Evolutionary conservation across 768 basidiomycete species (phyloP), one percentile per base, ranked within the genome.

Genomic region (Fomitopsis serialis): DNA sequence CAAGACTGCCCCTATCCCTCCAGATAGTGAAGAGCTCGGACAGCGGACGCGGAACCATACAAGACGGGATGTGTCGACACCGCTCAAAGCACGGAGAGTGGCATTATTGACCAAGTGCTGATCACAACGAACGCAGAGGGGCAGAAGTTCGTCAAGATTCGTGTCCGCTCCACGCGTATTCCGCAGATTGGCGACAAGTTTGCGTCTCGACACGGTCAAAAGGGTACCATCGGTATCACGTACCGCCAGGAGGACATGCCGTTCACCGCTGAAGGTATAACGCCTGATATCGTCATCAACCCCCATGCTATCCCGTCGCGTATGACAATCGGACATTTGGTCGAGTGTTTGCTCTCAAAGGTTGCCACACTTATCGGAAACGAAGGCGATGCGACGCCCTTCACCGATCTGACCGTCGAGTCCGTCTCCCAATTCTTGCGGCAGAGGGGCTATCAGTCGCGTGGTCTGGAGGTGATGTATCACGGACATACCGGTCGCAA

Each of bases 241-340:
- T 99, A 99, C 67, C 92, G 97, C 48, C 97, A 98, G 69, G 97
- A 99, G 70, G 97, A 99, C 67, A 98, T 99, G 97, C 97, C 97
- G 27, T 99, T 98, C 75, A 96, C 94, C 2, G 85, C 87, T 2
- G 94, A 98, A 66, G 97, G 97, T 54, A 92, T 98, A 62, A 91
- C 91, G 1, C 97, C 97, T 10, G 97, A 99, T 69, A 79, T 99
- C 63, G 81, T 99, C 73, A 99, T 99, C 72, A 99, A 99, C 65
- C 97, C 97, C 36, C 97, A 99, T 70, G 97, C 97, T 64, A 99
- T 99, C 70, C 97, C 97, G 3, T 98, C 97, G 49, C 96, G 97
- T 74, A 99, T 99, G 97, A 99, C 97, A 22, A 99, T 99, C 61
- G 97, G 97, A 23, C 97, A 99, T 72, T 84, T 99, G 78, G 95